A percentile compares a stretch with the other conserved stretches of the same genome.
Evolutionary conservation across 2,329 filamentous ascomycete genomes (phyloP).

Genomic region (Diaporthe caulivora): DNA sequence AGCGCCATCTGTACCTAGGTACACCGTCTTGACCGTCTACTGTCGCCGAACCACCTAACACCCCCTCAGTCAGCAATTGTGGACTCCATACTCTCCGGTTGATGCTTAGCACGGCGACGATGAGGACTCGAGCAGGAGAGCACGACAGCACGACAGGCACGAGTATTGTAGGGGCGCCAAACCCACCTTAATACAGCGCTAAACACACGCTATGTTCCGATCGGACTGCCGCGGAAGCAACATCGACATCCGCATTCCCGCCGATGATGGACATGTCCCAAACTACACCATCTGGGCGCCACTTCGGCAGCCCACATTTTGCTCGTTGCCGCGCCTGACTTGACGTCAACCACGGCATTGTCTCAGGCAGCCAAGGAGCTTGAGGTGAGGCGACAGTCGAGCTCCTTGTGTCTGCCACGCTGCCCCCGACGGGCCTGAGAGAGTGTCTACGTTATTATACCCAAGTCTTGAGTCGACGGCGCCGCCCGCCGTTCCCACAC

Average conservation of each 20-base stretch:
- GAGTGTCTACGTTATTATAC: not conserved
- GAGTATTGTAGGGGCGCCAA: not conserved
- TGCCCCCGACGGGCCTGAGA: not conserved
- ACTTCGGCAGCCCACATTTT: conserved; percentile 27
- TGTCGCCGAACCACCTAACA: not conserved
- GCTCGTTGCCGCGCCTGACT: conserved; percentile 11
- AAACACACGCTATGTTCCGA: conserved; percentile 8
- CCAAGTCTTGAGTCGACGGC: conserved; percentile 5
- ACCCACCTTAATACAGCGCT: not conserved
- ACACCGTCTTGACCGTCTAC: not conserved
- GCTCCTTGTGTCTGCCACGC: not conserved
- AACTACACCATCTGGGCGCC: conserved; percentile 7
- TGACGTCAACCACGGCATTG: conserved; percentile 13
- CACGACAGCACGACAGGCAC: no score
- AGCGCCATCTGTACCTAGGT: not conserved
- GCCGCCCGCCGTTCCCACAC: not conserved
- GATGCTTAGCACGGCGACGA: not conserved
- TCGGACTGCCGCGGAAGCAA: conserved; percentile 23
- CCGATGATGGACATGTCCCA: not conserved
- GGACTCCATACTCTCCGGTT: not conserved
- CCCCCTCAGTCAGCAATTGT: not conserved
- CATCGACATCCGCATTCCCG: conserved; percentile 15
- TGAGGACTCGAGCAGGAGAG: no score
- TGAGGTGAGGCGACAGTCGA: no score
- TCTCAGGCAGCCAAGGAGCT: conserved; percentile 9